A percentile compares a stretch with the other conserved stretches of the same genome.
Conservation (phyloP, 1,139 yeast species). For the Lodderomyces theae region DNA sequence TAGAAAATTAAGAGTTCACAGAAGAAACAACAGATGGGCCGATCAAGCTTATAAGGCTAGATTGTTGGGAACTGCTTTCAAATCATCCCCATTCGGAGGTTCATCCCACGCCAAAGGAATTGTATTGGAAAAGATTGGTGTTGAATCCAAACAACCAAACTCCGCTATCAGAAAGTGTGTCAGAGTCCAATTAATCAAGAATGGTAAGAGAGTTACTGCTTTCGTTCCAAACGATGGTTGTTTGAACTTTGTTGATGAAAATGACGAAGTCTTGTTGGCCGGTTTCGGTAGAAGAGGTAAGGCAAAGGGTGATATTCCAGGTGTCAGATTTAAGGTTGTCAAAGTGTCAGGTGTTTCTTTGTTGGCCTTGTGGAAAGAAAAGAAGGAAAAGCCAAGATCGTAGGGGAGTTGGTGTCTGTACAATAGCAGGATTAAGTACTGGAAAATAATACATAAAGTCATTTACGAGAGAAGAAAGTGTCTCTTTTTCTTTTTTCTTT, state of each 20-base stretch:
- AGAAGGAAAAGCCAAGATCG: conserved; percentile 99
- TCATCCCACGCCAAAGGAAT: conserved; percentile 99
- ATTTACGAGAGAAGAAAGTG: background rate
- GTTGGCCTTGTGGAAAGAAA: conserved; percentile 99
- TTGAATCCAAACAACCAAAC: conserved; percentile 99
- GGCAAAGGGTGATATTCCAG: conserved; percentile 99
- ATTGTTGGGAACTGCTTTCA: conserved; percentile 99
- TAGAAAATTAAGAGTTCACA: conserved; percentile 99
- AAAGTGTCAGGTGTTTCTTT: conserved; percentile 99
- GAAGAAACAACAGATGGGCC: conserved; percentile 99
- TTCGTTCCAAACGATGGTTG: conserved; percentile 99
- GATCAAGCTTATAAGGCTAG: conserved; percentile 97
- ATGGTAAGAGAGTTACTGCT: conserved; percentile 99
- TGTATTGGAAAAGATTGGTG: conserved; percentile 98
- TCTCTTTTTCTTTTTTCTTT: no score
- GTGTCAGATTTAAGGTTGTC: conserved; percentile 99
- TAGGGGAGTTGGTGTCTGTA: conserved; percentile 29
- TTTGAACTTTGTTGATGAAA: conserved; percentile 98
- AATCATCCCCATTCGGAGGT: conserved; percentile 99
- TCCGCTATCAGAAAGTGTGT: conserved; percentile 99
- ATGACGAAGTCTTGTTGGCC: conserved; percentile 98
- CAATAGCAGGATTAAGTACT: conserved; percentile 1
- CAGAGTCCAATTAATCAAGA: conserved; percentile 99
- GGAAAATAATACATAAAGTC: background rate
- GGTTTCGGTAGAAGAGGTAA: conserved; percentile 99